Base-by-base conservation (phyloP, 2,329 filamentous ascomycete genomes). In the Mariannaea elegans region DNA sequence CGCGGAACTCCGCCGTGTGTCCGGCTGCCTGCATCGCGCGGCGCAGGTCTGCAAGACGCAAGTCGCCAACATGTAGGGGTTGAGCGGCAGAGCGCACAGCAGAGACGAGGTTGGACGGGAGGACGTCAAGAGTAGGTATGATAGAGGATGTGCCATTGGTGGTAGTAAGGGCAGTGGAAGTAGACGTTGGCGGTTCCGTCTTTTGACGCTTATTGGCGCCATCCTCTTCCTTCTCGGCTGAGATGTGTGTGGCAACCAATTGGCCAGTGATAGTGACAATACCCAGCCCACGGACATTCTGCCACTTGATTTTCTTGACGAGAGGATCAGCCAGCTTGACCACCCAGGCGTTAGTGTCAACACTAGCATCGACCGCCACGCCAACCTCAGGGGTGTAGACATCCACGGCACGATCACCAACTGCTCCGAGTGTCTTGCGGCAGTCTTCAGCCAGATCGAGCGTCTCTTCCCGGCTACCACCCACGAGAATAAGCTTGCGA, bases 271-370 rank as follows among this genome's bases (percentile, higher is more conserved):
- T 84, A n/a, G 94, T 96, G 14, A 97, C 94, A 57, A 99, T 92
- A 36, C 93, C 91, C 7, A 98, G 81, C 2, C 91, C 93, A 56
- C 93, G 89, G 21, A 98, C 93, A 59, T 92, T 94, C 78, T 98
- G 95, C 95, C 95, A 98, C 72, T 92, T 92, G 60, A 99, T 83
- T 67, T 90, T 90, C 76, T 92, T 92, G 59, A 97, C 91, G 18
- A 99, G 86, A 42, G 86, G 81, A 67, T 94, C 92, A 47, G 92
- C 93, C 16, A 99, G 84, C 76, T 94, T 97, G 61, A 99, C 91
- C 21, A 92, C 90, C 95, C 96, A 99, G 4, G 95, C 94, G 73
- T 98, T 97, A 5, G 94, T 98, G 74, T 99, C 95, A 39, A 98
- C 94, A 71, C 94, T 97, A 12, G 94, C 95, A 75, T 99, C 90